phyloP scores from a whole-genome alignment of 192 early-diverging fungal species.

The Gaertneriomyces semiglobifer region DNA sequence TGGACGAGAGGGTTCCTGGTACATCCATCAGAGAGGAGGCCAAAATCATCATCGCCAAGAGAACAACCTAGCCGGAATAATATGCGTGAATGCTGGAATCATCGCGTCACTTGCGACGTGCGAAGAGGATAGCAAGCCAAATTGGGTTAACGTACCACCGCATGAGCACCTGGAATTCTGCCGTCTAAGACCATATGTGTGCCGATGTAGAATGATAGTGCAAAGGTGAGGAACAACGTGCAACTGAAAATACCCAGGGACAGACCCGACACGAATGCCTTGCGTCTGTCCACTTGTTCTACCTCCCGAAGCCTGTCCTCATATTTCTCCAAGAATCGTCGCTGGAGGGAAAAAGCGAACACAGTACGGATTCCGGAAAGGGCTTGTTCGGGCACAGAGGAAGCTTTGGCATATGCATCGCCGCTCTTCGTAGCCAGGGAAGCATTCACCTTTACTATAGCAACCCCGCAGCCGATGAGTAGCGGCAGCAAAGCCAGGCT shows the following conservation, averaged over 20 bases:
- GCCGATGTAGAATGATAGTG: slow-evolving; percentile 63
- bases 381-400: slow-evolving; percentile 19
- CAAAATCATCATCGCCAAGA: slow-evolving; percentile 36
- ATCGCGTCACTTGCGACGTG: not conserved
- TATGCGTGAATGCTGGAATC: slow-evolving; percentile 7
- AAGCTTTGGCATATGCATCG: slow-evolving; percentile 16
- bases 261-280: slow-evolving; percentile 55
- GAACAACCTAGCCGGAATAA: not conserved
- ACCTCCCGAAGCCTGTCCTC: slow-evolving; percentile 14
- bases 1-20: slow-evolving; percentile 67
- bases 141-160: slow-evolving; percentile 7
- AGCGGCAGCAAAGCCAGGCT: slow-evolving; percentile 67
- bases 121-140: not conserved
- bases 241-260: slow-evolving; percentile 60
- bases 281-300: slow-evolving; percentile 16
- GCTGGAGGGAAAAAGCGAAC: slow-evolving; percentile 22
- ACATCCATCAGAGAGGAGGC: slow-evolving; percentile 65
- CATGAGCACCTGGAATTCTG: not conserved
- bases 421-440: slow-evolving; percentile 67
- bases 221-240: slow-evolving; percentile 65
- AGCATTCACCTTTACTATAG: slow-evolving; percentile 70
- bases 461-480: slow-evolving; percentile 66
- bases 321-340: slow-evolving; percentile 12
- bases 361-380: slow-evolving; percentile 61
- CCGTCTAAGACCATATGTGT: not conserved